phyloP scores from a whole-genome alignment of 139 green algal species.

The Nannochloris sp. region DNA sequence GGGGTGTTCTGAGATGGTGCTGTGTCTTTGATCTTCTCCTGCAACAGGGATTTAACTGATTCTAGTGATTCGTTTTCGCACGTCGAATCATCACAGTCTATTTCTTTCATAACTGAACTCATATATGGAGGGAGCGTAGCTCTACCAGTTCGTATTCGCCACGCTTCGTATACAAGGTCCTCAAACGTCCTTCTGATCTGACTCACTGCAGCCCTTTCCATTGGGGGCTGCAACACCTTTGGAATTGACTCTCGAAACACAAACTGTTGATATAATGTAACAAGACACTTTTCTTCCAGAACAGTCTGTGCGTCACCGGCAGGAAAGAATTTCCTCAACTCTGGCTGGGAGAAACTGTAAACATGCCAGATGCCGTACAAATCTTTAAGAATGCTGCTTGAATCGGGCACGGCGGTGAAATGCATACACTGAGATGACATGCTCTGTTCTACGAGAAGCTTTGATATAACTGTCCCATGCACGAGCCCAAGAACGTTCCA shows the following conservation, averaged over 20 bases:
- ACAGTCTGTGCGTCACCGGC: background rate
- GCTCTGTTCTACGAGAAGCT: slow-evolving; percentile 1
- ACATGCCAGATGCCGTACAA: slow-evolving; percentile 3
- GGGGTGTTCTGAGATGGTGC: too few relatives aligned
- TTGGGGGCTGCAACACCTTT: background rate
- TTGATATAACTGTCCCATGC: background rate
- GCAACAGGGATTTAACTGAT: too few relatives aligned
- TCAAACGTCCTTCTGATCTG: slow-evolving; percentile 18
- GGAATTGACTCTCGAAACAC: background rate
- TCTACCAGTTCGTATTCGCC: slow-evolving; percentile 1
- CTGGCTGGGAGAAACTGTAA: background rate
- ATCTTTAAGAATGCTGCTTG: background rate
- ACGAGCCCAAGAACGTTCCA: slow-evolving; percentile 8
- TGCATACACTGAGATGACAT: background rate
- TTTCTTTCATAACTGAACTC: slow-evolving; percentile 10
- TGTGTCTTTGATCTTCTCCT: too few relatives aligned
- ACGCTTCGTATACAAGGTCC: slow-evolving; percentile 2
- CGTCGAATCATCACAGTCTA: background rate
- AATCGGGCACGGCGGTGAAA: background rate
- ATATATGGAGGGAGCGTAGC: slow-evolving; percentile 12
- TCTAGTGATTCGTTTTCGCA: too few relatives aligned
- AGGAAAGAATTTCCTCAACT: background rate
- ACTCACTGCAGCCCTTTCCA: background rate
- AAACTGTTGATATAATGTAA: slow-evolving; percentile 12
- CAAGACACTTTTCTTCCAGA: background rate